Base-by-base conservation (phyloP, 169 alveolate genomes). In the Cystoisospora suis region DNA sequence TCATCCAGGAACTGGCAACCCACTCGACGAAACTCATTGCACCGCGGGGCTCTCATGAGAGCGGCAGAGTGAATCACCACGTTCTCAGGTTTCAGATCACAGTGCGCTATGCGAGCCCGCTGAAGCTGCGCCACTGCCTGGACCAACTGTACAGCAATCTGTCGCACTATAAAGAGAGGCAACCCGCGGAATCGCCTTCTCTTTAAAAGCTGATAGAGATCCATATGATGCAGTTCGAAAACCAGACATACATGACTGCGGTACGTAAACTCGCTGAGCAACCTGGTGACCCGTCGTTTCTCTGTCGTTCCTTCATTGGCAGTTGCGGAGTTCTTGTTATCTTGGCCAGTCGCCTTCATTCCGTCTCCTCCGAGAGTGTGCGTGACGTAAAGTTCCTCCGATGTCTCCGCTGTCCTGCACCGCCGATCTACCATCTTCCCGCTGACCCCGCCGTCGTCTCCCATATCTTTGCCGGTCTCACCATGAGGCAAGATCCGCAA, bases 31-130 rank as follows among this genome's bases (percentile, higher is more conserved):
- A n/a, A n/a, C n/a, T n/a, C n/a, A n/a, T n/a, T n/a, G n/a, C n/a
- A n/a, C n/a, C n/a, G n/a, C n/a, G n/a, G n/a, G n/a, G n/a, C n/a
- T n/a, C n/a, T n/a, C n/a, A 53, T 15, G 23, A 53, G 29, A 12
- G 38, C 44, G 20, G 47, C 42, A 32, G 46, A 89, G 9, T 89
- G 90, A 20, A 96, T 93, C 70, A 96, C 83, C 34, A 97, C 95
- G 88, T 97, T 97, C 93, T 97, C 98, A 12, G 98, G 98, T 81
- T 97, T 97, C 75, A 97, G 80, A 75, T 97, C 98, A 86, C 97
- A 95, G 92, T 96, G 98, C 85, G 95, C 95, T 69, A 97, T 94
- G 46, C 95, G 90, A 17, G 92, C 91, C 79, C 94, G 90, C 69
- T 92, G 91, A 88, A 96, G 87, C 86, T 94, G 94, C 53, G 83